Evolutionary conservation across 495 filamentous ascomycete species (phyloP), one percentile per base, ranked within the genome.

Genomic region (Parathielavia appendiculata): DNA sequence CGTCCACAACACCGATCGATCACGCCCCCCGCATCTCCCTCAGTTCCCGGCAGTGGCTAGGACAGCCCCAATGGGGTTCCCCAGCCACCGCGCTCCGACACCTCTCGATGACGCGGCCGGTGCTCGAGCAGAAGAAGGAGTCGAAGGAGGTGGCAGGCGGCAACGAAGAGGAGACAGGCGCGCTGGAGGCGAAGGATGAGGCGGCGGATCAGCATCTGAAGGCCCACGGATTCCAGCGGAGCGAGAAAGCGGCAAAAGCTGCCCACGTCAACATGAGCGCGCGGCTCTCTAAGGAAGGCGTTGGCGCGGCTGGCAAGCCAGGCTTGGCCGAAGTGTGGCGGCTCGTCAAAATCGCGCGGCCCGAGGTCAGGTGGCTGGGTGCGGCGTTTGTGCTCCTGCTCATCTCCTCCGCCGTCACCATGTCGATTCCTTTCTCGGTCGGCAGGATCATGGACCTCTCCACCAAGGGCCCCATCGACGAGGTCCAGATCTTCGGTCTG

Each of bases 371-470:
- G 70, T 86, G 86, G 70, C 83, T 98, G n/a, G 76, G 77, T 13
- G 73, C 85, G 30, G 93, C 93, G 0, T 91, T 97, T 65, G 70
- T 86, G 53, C 86, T 93, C 69, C 79, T 98, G 51, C 74, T 97
- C 35, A 75, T 96, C 46, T 96, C 92, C 3, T 96, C 91, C 6
- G 76, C 81, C 35, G 89, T 98, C 59, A 93, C 91, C 34, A 95
- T 97, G 85, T 89, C 90, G 6, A 89, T 98, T 56, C 93, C 93
- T 17, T 92, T 96, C 65, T 95, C 92, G 0, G 95, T 98, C 61
- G 93, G 93, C 23, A 91, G 89, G 72, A 93, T 98, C 52, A 80
- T 98, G 69, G 95, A 98, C 35, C 66, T 78, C n/a, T 69, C 73
- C 17, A 78, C 75, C 62, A 70, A 71, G 54, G 70, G 64, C 41